Evolutionary conservation across 495 filamentous ascomycete species (phyloP), one percentile per base, ranked within the genome.

Genomic region (Physcia stellaris): DNA sequence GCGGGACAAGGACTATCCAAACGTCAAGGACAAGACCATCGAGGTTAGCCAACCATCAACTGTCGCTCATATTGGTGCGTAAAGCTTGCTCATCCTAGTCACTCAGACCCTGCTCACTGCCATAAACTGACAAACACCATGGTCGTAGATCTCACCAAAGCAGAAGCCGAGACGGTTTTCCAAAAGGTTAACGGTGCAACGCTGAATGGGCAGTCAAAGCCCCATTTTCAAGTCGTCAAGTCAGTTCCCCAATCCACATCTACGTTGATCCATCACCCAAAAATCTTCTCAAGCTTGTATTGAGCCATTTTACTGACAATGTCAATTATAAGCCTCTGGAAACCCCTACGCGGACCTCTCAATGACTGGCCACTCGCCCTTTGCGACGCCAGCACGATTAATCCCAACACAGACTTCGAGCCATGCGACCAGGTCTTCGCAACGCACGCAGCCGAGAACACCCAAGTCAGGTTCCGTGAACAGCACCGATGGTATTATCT

Each of bases 371-470:
- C 49, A 6, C 43, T 52, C 15, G 48, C 48, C 13, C 30, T 50
- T 30, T 52, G 49, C 42, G 58, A 59, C 42, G 50, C 53, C 34
- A 24, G 12, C 2, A 37, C 47, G 6, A 32, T 59, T 10, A 38
- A 57, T 26, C 41, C 45, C 20, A 30, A 35, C 16, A 42, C 26
- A 28, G 26, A 28, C 26, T 7, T 13, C 9, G 13, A 7, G 26
- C 13, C 26, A 7, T 7, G 26, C 13, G 26, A 28, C 26, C 7
- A 7, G 9, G 26, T 28, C 13, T 28, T 7, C 13, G 9, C 9
- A 7, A 13, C 7, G 7, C 13, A 13, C 13, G 13, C 7, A 7
- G 13, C 26, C 26, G 26, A 28, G 26, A 28, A 28, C 26, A 7
- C 13, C 9, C 26, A 28, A 28, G 13, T 28, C 26, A 7, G 13